Evolutionary conservation across 2,329 filamentous ascomycete genomes (phyloP), one percentile per base, ranked within the genome.

Genomic region (Fonsecaea multimorphosa): DNA sequence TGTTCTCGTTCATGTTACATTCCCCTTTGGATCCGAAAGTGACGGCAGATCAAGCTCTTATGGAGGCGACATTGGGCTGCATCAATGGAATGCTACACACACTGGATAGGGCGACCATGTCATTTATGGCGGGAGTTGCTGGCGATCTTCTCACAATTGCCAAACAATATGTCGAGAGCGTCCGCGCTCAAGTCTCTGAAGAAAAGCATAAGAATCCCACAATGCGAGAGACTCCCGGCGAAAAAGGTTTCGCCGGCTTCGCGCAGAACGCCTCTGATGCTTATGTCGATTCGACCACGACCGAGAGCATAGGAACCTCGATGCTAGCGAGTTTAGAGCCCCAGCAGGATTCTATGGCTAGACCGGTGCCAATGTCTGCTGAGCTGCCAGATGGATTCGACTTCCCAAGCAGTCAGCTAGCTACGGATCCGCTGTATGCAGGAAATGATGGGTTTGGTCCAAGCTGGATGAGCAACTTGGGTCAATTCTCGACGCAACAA

Each of bases 1-100:
- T 66, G 24, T 66, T 66, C 46, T 32, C 59, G 14, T 44, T 63
- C 19, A 63, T 66, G 7, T 16, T 66, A 12, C 55, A 66, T 7
- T 36, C 27, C n/a, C 64, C 64, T 14, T 29, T 66, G 44, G 59
- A 63, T 27, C 22, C 32, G 12, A 63, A 46, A 46, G 59, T 44
- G 19, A 34, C 32, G 8, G 40, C 32, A 14, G 64, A 66, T 46
- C 53, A 44, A 29, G 55, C 16, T 32, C 49, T 66, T 19, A 66
- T 63, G 59, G 55, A 32, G n/a, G 11, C 24, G 11, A 55, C 34
- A 14, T 22, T 54, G 3, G 29, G 11, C 16, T 29, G 54, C 27
- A 46, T 66, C 8, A 55, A 24, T 24, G 51, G 24, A n/a, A 53
- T 53, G 19, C 31, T 54, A 5, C 24, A 14, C 27, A 34, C 32